Percentiles rank a stretch among this genome's conserved stretches.
phyloP scores from a whole-genome alignment of 2,329 filamentous ascomycete genomes.

The Fusarium subglutinans region DNA sequence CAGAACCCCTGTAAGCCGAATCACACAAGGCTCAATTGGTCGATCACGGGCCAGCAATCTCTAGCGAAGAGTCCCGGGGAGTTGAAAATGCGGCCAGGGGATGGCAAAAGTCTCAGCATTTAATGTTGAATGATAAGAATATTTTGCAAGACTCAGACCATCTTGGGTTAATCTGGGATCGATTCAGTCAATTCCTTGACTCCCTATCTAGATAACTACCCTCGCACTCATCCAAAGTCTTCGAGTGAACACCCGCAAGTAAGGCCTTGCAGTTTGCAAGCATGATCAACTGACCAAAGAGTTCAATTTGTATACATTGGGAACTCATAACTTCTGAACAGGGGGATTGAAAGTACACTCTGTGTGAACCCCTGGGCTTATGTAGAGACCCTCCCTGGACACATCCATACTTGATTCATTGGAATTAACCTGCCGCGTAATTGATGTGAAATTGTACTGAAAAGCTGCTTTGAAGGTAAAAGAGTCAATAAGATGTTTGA shows the following conservation, averaged over 20 bases:
- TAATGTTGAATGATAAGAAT: neutral
- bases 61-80: neutral
- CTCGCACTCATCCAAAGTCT: neutral
- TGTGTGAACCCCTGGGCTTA: neutral
- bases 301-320: neutral
- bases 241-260: neutral
- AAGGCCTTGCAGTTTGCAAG: neutral
- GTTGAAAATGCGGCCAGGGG: neutral
- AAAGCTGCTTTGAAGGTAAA: neutral
- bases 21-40: neutral
- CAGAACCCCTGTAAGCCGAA: neutral
- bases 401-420: neutral
- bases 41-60: neutral
- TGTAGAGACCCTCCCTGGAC: neutral
- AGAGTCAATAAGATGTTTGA: neutral
- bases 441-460: neutral
- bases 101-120: neutral
- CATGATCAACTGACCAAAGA: neutral
- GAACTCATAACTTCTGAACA: neutral
- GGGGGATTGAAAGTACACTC: neutral
- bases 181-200: neutral
- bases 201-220: neutral
- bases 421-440: neutral
- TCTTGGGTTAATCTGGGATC: neutral
- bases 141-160: neutral